phyloP scores from a whole-genome alignment of 75 land plant genomes.

The Selaginella moellendorffii region DNA sequence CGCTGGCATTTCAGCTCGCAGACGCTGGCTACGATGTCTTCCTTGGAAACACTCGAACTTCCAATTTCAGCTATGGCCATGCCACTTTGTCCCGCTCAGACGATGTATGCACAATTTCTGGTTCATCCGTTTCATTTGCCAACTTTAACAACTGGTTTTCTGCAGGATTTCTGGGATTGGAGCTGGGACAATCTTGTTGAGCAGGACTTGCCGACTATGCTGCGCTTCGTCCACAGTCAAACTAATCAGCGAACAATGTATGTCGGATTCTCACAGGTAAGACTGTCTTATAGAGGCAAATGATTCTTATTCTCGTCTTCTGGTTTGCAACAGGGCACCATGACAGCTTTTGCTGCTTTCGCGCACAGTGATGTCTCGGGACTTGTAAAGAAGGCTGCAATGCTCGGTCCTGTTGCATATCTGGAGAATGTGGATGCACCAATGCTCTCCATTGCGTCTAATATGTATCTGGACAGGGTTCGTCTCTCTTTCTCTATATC shows the following conservation, averaged over 20 bases:
- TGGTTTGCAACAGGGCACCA: background rate
- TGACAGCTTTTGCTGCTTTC: background rate
- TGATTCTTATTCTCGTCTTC: background rate
- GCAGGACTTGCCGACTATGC: background rate
- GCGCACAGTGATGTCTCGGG: background rate
- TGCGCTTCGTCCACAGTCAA: background rate
- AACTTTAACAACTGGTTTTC: background rate
- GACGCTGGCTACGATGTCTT: slow-evolving; percentile 35
- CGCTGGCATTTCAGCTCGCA: slow-evolving; percentile 28
- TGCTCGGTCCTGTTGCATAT: background rate
- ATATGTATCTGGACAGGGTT: slow-evolving; percentile 6
- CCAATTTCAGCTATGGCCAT: slow-evolving; percentile 23
- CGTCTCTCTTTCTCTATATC: background rate
- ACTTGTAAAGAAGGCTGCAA: background rate
- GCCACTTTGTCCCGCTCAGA: background rate
- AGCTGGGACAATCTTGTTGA: background rate
- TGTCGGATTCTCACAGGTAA: background rate
- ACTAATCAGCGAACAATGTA: background rate
- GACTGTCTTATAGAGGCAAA: background rate
- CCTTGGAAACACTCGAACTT: slow-evolving; percentile 31
- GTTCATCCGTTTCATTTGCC: background rate
- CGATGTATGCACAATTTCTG: background rate
- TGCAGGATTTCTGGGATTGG: background rate
- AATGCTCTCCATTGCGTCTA: slow-evolving; percentile 3
- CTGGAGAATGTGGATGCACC: background rate